A percentile compares a stretch with the other conserved stretches of the same genome.
Evolutionary conservation across 495 filamentous ascomycete genomes (phyloP).

Genomic region (Xylaria longipes): DNA sequence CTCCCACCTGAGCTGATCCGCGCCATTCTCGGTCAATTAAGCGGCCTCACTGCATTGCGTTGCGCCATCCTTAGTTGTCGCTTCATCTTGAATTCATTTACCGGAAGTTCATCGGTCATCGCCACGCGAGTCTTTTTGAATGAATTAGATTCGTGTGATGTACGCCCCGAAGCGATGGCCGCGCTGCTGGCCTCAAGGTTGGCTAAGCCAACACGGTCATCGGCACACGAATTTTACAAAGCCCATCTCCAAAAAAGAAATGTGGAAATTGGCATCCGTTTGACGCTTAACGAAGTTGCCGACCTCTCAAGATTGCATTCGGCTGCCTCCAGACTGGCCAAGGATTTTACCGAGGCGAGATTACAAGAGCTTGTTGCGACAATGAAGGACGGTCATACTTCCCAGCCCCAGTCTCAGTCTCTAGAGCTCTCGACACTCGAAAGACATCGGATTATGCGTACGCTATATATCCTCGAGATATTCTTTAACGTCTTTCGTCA

Average conservation of each 20-base stretch:
- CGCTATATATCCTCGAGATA: slow-evolving; percentile 5
- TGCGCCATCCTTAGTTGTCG: slow-evolving; percentile 10
- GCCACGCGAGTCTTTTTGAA: not conserved
- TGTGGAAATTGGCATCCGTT: not conserved
- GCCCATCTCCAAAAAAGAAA: slow-evolving; percentile 15
- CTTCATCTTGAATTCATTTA: slow-evolving; percentile 4
- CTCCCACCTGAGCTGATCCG: slow-evolving; percentile 14
- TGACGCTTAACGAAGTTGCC: slow-evolving; percentile 4
- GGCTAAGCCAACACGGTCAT: slow-evolving; percentile 6
- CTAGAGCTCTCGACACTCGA: slow-evolving; percentile 12
- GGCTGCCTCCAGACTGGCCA: not conserved
- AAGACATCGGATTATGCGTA: slow-evolving; percentile 16
- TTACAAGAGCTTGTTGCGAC: not conserved
- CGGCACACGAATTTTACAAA: slow-evolving; percentile 10
- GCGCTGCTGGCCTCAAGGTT: slow-evolving; percentile 12
- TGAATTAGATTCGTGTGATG: not conserved
- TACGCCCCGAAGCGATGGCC: not conserved
- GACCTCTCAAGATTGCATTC: slow-evolving; percentile 1
- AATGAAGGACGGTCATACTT: not conserved
- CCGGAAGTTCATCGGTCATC: not conserved
- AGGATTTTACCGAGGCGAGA: too few relatives aligned
- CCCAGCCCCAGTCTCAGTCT: not conserved
- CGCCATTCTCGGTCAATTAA: slow-evolving; percentile 15
- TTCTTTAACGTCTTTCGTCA: slow-evolving; percentile 13
- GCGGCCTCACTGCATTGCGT: not conserved